These are phyloP conservation scores for Fusarium sp. DNA, from an alignment of 2,329 filamentous ascomycete species.

Conservation along the genomic window DNA sequence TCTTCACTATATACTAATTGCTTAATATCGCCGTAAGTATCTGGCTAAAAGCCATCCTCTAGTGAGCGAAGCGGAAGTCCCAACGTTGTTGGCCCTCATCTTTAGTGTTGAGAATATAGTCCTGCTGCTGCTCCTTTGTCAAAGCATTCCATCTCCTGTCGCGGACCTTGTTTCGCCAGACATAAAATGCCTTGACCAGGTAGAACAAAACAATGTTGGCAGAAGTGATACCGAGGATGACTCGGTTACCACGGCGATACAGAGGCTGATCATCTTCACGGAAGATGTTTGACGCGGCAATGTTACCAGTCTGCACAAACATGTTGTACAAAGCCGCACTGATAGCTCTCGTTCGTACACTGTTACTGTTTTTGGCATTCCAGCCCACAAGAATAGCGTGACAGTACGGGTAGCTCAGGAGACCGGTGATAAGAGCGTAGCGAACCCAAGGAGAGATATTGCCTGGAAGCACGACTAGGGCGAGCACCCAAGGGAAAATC, in stretches of 20 bases:
- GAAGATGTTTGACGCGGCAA: constrained; percentile 61
- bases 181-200: constrained; percentile 62
- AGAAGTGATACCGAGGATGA: constrained; percentile 63
- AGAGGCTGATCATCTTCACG: constrained; percentile 68
- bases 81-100: constrained; percentile 70
- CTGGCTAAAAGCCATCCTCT: constrained; percentile 1
- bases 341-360: constrained; percentile 74
- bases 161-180: constrained; percentile 63
- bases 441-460: constrained; percentile 59
- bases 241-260: constrained; percentile 66
- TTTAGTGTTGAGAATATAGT: constrained; percentile 64
- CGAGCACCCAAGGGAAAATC: constrained; percentile 65
- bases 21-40: too few relatives aligned
- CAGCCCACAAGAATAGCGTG: constrained; percentile 67
- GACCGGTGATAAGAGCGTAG: constrained; percentile 56
- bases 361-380: constrained; percentile 73
- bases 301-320: constrained; percentile 62
- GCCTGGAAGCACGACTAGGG: constrained; percentile 58
- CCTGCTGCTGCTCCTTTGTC: constrained; percentile 61
- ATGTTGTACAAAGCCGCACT: constrained; percentile 74
- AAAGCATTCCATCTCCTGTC: constrained; percentile 61
- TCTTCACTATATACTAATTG: too few relatives aligned
- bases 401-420: constrained; percentile 65
- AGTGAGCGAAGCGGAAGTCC: constrained; percentile 69
- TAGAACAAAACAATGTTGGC: constrained; percentile 65